Percentiles rank a stretch among this genome's conserved stretches.
Evolutionary conservation across 352 stramenopile species (phyloP).

Genomic region (Phytopythium aichiense): DNA sequence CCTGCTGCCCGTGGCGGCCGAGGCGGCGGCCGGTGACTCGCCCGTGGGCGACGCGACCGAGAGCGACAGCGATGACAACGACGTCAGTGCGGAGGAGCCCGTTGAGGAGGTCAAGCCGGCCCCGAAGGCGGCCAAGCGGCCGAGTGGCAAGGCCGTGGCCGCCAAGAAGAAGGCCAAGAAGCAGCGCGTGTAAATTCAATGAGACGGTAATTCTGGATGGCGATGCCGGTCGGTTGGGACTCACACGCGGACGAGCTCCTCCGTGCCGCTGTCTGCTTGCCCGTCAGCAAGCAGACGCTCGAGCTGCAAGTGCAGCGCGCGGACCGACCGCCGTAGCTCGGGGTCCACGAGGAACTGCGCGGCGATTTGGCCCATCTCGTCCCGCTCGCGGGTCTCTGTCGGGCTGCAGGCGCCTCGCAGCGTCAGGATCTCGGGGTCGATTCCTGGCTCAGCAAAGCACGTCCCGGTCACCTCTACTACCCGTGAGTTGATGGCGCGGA

Average conservation of each 20-base stretch:
- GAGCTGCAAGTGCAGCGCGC: neutral
- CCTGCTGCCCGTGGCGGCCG: slow-evolving; percentile 40
- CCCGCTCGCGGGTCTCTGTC: neutral
- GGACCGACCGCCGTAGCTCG: neutral
- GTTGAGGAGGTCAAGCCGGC: slow-evolving; percentile 22
- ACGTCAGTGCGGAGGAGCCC: slow-evolving; percentile 8
- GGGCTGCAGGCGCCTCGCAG: neutral
- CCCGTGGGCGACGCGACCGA: slow-evolving; percentile 32
- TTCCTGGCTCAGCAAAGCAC: neutral
- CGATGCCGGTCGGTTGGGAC: neutral
- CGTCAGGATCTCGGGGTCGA: slow-evolving; percentile 1
- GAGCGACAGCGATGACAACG: slow-evolving; percentile 25
- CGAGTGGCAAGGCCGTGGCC: slow-evolving; percentile 7
- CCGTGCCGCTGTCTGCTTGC: neutral
- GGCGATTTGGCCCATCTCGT: neutral
- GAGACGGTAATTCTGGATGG: slow-evolving; percentile 1
- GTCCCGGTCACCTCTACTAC: neutral
- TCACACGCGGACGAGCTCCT: neutral
- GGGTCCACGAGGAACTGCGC: neutral
- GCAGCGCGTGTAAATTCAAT: slow-evolving; percentile 44
- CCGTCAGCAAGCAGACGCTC: neutral
- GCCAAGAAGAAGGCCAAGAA: slow-evolving; percentile 30
- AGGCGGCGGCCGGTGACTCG: slow-evolving; percentile 15
- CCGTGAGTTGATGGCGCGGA: neutral
- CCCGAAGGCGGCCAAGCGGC: slow-evolving; percentile 5